Conservation (phyloP, 1,284 basidiomycete species). For the Abortiporus biennis region DNA sequence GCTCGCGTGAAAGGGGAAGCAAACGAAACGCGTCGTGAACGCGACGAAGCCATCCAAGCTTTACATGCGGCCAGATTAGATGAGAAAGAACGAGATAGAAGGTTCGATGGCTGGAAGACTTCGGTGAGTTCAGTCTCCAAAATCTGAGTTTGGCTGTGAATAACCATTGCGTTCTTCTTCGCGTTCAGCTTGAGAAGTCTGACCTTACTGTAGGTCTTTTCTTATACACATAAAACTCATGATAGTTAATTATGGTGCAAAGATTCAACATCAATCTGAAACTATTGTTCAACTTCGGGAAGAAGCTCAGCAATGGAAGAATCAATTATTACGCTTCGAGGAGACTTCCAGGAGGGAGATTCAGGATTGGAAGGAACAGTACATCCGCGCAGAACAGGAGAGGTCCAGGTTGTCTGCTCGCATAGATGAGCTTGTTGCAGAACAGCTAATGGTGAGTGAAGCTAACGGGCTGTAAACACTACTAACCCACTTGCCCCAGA, state of each 20-base stretch:
- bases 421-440: constrained; percentile 49
- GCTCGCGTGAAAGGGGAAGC: constrained; percentile 38
- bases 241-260: constrained; percentile 3
- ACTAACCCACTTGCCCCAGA: background rate
- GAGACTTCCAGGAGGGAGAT: constrained; percentile 40
- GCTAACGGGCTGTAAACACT: background rate
- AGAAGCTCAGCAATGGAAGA: constrained; percentile 62
- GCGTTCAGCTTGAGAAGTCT: constrained; percentile 45
- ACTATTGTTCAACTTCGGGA: constrained; percentile 54
- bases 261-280: constrained; percentile 56
- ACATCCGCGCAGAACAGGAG: constrained; percentile 59
- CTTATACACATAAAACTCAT: constrained; percentile 3
- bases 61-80: constrained; percentile 40
- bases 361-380: constrained; percentile 67
- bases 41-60: constrained; percentile 46
- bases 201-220: constrained; percentile 43
- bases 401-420: constrained; percentile 46
- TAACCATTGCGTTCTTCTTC: constrained; percentile 5
- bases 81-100: constrained; percentile 41
- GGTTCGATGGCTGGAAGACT: constrained; percentile 42
- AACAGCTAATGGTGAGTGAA: constrained; percentile 29
- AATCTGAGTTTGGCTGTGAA: background rate
- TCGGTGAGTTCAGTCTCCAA: constrained; percentile 34
- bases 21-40: constrained; percentile 41
- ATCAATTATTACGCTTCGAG: constrained; percentile 51